Conservation (phyloP, 768 basidiomycete genomes). For the Termitomyces sp. region DNA sequence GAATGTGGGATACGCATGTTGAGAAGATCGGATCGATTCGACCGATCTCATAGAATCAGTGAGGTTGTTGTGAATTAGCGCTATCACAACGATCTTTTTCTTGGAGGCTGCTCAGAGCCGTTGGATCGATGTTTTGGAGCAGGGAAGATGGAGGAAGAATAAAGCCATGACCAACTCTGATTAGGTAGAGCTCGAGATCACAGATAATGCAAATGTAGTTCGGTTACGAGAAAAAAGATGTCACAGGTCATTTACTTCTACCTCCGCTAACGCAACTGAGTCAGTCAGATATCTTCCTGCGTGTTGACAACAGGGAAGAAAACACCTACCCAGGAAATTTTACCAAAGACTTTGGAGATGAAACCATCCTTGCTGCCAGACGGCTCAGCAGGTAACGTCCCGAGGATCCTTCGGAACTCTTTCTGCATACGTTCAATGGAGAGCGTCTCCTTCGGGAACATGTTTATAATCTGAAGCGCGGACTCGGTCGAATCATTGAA, state of each 20-base stretch:
- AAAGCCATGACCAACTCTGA: background rate
- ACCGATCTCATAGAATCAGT: background rate
- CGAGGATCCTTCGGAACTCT: slow-evolving; percentile 7
- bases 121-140: background rate
- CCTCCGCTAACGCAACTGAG: background rate
- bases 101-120: background rate
- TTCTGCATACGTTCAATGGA: slow-evolving; percentile 7
- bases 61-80: background rate
- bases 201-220: background rate
- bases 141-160: background rate
- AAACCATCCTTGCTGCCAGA: slow-evolving; percentile 5
- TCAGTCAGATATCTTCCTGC: background rate
- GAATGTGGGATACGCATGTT: background rate
- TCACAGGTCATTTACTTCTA: background rate
- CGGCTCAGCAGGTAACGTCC: background rate
- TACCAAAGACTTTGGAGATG: slow-evolving; percentile 9
- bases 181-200: background rate
- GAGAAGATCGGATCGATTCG: background rate
- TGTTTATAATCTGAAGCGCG: slow-evolving; percentile 1
- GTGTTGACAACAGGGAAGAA: background rate
- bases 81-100: background rate
- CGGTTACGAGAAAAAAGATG: background rate
- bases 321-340: background rate
- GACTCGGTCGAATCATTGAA: slow-evolving; percentile 5
- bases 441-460: slow-evolving; percentile 5